These are phyloP conservation scores for Pelargonium myrrhifolium DNA, from an alignment of 441 rosid species.

Conservation along the genomic window DNA sequence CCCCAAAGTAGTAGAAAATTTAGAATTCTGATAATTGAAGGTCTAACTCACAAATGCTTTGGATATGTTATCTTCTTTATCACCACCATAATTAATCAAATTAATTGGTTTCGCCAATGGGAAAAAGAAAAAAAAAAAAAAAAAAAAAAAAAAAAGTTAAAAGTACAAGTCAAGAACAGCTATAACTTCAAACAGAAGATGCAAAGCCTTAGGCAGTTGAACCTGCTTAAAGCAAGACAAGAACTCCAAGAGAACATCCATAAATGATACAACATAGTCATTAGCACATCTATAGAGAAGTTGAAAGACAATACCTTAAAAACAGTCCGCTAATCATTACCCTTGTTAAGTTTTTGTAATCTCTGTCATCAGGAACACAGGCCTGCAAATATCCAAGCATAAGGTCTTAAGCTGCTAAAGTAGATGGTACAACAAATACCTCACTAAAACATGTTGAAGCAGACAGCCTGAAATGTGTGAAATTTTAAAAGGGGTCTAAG, in stretches of 20 bases:
- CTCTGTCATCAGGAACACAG: constrained; percentile 81
- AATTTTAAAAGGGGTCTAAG: not conserved
- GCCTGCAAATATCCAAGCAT: constrained; percentile 48
- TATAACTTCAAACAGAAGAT: not conserved
- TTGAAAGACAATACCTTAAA: constrained; percentile 49
- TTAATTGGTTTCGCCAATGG: not conserved
- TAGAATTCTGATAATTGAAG: not conserved
- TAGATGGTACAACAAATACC: constrained; percentile 1
- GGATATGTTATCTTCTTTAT: not conserved
- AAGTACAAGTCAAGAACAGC: too few relatives aligned
- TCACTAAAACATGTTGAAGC: not conserved
- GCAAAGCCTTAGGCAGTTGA: not conserved
- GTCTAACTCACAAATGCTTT: not conserved
- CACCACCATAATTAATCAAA: not conserved
- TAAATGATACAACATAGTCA: not conserved
- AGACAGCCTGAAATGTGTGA: not conserved
- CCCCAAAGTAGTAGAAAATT: not conserved
- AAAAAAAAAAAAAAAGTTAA: too few relatives aligned
- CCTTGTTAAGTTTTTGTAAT: constrained; percentile 62
- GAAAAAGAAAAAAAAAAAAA: too few relatives aligned
- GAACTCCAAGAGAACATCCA: not conserved
- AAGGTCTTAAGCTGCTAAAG: constrained; percentile 18
- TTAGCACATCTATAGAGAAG: constrained; percentile 1
- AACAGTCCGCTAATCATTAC: constrained; percentile 75
- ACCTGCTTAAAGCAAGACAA: constrained; percentile 3